A percentile compares a stretch with the other conserved stretches of the same genome.
Conservation (phyloP, 805 yeast genomes). For the Sugiyamaella boreocaroliniensis region DNA sequence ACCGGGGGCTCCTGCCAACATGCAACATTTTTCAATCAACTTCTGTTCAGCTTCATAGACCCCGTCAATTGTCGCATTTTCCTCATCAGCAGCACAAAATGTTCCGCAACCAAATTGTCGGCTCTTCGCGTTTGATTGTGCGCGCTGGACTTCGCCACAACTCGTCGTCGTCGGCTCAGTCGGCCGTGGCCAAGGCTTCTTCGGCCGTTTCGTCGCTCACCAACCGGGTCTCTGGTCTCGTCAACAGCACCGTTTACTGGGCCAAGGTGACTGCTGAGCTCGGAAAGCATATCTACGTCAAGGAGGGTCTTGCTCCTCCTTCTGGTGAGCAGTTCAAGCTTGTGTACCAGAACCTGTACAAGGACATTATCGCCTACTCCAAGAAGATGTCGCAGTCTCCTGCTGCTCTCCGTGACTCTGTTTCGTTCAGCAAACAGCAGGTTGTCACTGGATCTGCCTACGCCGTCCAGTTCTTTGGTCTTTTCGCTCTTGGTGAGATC, state of each 20-base stretch:
- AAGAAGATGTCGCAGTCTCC: slow-evolving; percentile 49
- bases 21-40: background rate
- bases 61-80: background rate
- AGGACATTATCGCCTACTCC: slow-evolving; percentile 32
- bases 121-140: slow-evolving; percentile 3
- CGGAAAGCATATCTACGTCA: slow-evolving; percentile 73
- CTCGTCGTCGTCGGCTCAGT: slow-evolving; percentile 5
- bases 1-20: too few relatives aligned
- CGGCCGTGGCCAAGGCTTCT: slow-evolving; percentile 35
- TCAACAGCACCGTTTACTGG: slow-evolving; percentile 72
- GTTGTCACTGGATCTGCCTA: slow-evolving; percentile 63
- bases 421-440: slow-evolving; percentile 49
- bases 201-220: slow-evolving; percentile 24
- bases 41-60: background rate
- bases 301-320: slow-evolving; percentile 94
- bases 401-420: slow-evolving; percentile 39
- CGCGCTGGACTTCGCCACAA: slow-evolving; percentile 7
- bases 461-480: slow-evolving; percentile 78
- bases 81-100: background rate
- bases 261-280: slow-evolving; percentile 55
- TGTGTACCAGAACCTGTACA: slow-evolving; percentile 55
- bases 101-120: slow-evolving; percentile 6
- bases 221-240: slow-evolving; percentile 35
- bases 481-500: slow-evolving; percentile 91
- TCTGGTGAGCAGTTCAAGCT: slow-evolving; percentile 64